A percentile compares a stretch with the other conserved stretches of the same genome.
Conservation (phyloP, 73 alveolate species). For the Stentor roeselii region DNA sequence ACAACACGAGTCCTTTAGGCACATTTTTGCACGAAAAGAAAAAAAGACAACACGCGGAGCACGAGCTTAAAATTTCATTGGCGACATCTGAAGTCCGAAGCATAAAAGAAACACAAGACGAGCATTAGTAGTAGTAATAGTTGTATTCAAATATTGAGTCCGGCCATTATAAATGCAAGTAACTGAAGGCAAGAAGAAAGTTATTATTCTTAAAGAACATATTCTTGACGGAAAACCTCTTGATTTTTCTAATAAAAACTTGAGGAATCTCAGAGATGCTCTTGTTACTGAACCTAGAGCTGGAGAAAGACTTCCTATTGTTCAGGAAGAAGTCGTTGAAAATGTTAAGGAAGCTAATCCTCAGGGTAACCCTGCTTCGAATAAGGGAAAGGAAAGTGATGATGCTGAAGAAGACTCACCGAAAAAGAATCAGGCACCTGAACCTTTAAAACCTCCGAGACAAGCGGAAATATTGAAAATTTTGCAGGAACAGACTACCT, state of each 20-base stretch:
- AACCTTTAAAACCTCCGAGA: conserved; percentile 24
- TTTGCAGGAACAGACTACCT: not conserved
- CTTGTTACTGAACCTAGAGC: conserved; percentile 7
- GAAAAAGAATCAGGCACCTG: not conserved
- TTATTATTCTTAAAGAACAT: not conserved
- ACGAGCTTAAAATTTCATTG: too few relatives aligned
- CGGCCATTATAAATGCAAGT: conserved; percentile 27
- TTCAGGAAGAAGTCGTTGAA: not conserved
- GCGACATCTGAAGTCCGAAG: too few relatives aligned
- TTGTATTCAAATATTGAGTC: too few relatives aligned
- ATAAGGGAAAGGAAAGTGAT: not conserved
- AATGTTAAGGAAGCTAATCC: not conserved
- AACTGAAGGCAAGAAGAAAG: conserved; percentile 7
- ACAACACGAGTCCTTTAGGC: too few relatives aligned
- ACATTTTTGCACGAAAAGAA: too few relatives aligned
- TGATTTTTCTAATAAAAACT: conserved; percentile 8
- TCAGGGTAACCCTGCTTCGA: not conserved
- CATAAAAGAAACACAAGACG: too few relatives aligned
- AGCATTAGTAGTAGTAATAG: too few relatives aligned
- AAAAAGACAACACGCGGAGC: too few relatives aligned
- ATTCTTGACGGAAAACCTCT: conserved; percentile 22
- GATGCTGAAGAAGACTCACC: conserved; percentile 15
- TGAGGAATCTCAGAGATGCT: not conserved
- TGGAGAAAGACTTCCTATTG: conserved; percentile 20
- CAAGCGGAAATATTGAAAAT: not conserved